Conservation (phyloP, 768 basidiomycete species). For the Rhizopogon salebrosus region DNA sequence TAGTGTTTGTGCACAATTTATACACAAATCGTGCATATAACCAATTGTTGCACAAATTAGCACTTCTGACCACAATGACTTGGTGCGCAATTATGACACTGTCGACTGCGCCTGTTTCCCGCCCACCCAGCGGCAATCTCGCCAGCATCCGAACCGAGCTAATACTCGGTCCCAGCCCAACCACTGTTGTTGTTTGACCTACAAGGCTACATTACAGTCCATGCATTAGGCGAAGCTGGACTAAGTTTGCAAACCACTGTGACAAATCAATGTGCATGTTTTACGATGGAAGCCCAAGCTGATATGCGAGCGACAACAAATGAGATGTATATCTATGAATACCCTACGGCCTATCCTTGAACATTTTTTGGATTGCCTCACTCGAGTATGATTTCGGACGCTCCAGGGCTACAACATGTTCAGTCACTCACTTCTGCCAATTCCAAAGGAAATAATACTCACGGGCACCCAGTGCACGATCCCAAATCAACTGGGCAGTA, state of each 20-base stretch:
- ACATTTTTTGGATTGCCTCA: conserved; percentile 73
- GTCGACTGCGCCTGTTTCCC: too few species aligned
- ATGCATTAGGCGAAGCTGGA: too few species aligned
- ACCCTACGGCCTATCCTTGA: conserved; percentile 36
- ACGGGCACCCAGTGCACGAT: conserved; percentile 89
- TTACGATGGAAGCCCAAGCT: too few species aligned
- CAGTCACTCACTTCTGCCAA: neutral
- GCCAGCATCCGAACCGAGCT: neutral
- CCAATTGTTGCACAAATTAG: too few species aligned
- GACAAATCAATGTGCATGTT: too few species aligned
- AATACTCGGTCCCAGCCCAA: neutral
- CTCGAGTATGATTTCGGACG: conserved; percentile 91
- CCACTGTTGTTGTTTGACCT: neutral
- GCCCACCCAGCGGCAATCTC: conserved; percentile 12
- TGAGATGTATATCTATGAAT: neutral
- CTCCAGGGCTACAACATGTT: conserved; percentile 58
- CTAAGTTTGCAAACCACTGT: too few species aligned
- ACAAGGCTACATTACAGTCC: too few species aligned
- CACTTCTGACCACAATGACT: too few species aligned
- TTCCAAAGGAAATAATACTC: conserved; percentile 27
- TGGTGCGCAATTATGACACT: too few species aligned
- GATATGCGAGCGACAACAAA: neutral
- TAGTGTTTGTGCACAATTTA: too few species aligned
- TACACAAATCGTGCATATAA: too few species aligned
- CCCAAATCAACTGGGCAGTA: conserved; percentile 87